Conservation (phyloP, 225 moss, liverwort and hornwort species). For the Ulota crispa region DNA sequence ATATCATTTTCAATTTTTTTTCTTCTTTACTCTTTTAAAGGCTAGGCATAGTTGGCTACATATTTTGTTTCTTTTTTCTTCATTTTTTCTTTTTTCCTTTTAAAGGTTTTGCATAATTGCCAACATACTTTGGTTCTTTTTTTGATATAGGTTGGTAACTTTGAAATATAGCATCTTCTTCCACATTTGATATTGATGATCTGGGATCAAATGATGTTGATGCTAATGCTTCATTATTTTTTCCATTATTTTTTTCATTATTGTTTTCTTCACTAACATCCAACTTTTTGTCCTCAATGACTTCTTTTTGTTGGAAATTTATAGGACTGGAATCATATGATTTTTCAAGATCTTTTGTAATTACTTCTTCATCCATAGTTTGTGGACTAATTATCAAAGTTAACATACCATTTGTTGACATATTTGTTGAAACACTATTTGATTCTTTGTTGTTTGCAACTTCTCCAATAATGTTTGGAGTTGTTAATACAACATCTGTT, state of each 20-base stretch:
- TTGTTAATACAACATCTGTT: neutral
- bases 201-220: rapidly evolving
- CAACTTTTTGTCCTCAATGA: neutral
- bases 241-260: no score
- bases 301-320: neutral
- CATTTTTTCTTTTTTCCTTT: neutral
- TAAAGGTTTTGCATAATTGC: constrained; percentile 26
- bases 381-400: neutral
- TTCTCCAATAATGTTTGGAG: neutral
- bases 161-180: neutral
- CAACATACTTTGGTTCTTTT: neutral
- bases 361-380: neutral
- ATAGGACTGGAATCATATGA: neutral
- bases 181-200: neutral
- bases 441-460: neutral
- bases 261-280: neutral
- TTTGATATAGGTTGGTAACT: neutral
- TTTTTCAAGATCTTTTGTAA: neutral
- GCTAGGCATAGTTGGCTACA: no score
- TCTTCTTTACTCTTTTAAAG: no score
- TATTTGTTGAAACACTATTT: neutral
- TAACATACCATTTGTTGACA: no score
- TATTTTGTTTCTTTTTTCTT: neutral
- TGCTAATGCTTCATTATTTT: neutral
- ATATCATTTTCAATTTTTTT: no score